These are phyloP conservation scores for Yamadazyma blattariae DNA, from an alignment of 1,139 yeast species.

Conservation along the genomic window DNA sequence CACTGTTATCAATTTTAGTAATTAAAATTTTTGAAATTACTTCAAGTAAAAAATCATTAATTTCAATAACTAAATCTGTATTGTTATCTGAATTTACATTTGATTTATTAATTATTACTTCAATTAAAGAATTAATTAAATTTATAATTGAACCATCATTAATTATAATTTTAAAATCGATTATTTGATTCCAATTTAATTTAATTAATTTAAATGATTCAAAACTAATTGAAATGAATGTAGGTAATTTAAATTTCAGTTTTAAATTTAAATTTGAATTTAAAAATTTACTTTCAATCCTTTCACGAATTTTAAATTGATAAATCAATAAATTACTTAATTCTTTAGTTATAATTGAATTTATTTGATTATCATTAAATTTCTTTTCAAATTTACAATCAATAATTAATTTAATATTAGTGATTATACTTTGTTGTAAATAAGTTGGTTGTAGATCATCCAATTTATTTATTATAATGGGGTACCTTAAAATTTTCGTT, in stretches of 20 bases:
- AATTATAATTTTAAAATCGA: constrained; percentile 33
- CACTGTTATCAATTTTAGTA: background rate
- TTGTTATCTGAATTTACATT: no score
- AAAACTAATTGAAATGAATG: constrained; percentile 64
- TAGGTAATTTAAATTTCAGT: constrained; percentile 50
- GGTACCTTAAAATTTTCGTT: constrained; percentile 64
- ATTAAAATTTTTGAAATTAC: constrained; percentile 16
- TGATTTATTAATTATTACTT: constrained; percentile 26
- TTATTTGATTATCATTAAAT: constrained; percentile 33
- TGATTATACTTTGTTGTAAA: constrained; percentile 51
- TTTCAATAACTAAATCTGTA: constrained; percentile 45
- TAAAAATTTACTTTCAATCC: constrained; percentile 41
- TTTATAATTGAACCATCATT: constrained; percentile 44
- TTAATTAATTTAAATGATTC: constrained; percentile 44
- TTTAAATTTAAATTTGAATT: constrained; percentile 24
- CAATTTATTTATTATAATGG: constrained; percentile 49
- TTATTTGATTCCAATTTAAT: constrained; percentile 27
- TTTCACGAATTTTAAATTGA: constrained; percentile 57
- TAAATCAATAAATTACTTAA: constrained; percentile 50
- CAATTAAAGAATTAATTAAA: constrained; percentile 23
- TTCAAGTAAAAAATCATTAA: constrained; percentile 28
- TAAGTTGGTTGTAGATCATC: constrained; percentile 52
- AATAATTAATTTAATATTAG: constrained; percentile 28
- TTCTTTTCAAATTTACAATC: constrained; percentile 6
- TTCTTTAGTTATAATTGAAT: constrained; percentile 49